A percentile compares a stretch with the other conserved stretches of the same genome.
phyloP scores from a whole-genome alignment of 306 rosid genomes.

The Trifolium fragiferum region DNA sequence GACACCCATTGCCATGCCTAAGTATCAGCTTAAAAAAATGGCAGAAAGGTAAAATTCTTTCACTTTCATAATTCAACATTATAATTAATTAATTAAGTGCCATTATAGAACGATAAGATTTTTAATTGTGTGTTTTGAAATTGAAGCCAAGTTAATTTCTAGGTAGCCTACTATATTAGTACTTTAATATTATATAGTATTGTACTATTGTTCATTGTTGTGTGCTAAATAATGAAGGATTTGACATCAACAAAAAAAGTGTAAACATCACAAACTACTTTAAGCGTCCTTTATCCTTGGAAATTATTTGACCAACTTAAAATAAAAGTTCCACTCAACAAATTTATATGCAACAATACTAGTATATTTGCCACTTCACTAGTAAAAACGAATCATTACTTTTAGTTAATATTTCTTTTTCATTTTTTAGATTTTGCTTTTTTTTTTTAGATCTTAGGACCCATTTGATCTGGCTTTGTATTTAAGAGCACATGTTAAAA shows the following conservation, averaged over 20 bases:
- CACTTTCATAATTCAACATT: background rate
- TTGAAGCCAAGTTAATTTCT: no score
- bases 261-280: slow-evolving; percentile 12
- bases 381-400: slow-evolving; percentile 25
- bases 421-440: background rate
- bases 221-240: slow-evolving; percentile 45
- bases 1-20: no score
- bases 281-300: slow-evolving; percentile 37
- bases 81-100: slow-evolving; percentile 22
- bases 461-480: no score
- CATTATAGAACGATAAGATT: slow-evolving; percentile 24
- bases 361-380: slow-evolving; percentile 39
- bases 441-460: no score
- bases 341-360: slow-evolving; percentile 31
- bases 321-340: slow-evolving; percentile 41
- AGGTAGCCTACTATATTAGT: no score
- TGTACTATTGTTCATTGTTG: no score
- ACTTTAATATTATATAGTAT: no score
- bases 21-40: no score
- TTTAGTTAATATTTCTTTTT: slow-evolving; percentile 33
- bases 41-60: background rate
- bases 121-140: background rate
- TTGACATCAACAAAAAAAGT: slow-evolving; percentile 60
- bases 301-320: slow-evolving; percentile 49
- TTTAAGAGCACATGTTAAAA: no score